phyloP scores from a whole-genome alignment of 306 rosid species.

The Elaeagnus macrophylla region DNA sequence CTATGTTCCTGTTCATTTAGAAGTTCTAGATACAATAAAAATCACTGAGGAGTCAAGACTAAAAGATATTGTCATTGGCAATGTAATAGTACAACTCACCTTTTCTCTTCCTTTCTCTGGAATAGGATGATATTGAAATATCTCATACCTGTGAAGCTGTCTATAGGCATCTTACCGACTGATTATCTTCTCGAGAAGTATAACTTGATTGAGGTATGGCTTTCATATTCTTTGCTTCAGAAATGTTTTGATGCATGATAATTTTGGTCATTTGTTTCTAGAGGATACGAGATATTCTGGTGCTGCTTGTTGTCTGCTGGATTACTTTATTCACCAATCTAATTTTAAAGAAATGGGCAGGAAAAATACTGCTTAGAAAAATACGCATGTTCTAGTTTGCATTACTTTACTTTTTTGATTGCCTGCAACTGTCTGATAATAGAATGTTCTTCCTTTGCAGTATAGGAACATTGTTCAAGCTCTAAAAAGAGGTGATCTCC shows the following conservation, averaged over 20 bases:
- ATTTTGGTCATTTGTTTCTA: neutral
- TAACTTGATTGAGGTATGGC: slow-evolving; percentile 71
- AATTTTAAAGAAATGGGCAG: slow-evolving; percentile 1
- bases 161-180: slow-evolving; percentile 81
- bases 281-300: neutral
- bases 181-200: slow-evolving; percentile 61
- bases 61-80: neutral
- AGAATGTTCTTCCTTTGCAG: slow-evolving; percentile 32
- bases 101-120: slow-evolving; percentile 12
- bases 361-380: slow-evolving; percentile 7
- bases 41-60: no score
- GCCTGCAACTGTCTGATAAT: neutral
- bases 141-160: slow-evolving; percentile 96
- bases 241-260: neutral
- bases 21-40: no score
- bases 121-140: slow-evolving; percentile 84
- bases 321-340: slow-evolving; percentile 3
- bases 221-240: slow-evolving; percentile 2
- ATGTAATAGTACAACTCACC: slow-evolving; percentile 12
- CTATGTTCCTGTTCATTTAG: no score
- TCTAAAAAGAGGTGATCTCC: slow-evolving; percentile 85
- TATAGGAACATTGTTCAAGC: slow-evolving; percentile 64
- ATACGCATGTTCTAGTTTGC: slow-evolving; percentile 1
- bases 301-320: neutral
- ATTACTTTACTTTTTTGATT: neutral